These are phyloP conservation scores for Chaetomiaceae sp. DNA, from an alignment of 2,329 filamentous ascomycete species.

Conservation along the genomic window DNA sequence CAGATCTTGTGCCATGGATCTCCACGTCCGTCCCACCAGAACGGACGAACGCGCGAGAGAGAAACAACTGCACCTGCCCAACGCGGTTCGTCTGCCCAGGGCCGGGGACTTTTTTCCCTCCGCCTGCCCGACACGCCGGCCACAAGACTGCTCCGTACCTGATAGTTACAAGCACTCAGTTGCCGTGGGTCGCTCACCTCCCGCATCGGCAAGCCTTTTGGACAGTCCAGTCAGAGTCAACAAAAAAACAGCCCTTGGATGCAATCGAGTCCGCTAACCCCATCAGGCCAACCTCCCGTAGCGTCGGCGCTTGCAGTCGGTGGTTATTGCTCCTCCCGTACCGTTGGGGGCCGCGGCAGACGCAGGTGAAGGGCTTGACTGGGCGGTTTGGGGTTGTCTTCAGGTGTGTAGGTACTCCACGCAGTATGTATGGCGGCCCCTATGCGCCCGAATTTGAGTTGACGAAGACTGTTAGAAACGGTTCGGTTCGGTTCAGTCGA, in stretches of 20 bases:
- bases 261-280: neutral
- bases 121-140: neutral
- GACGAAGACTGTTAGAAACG: no score
- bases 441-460: no score
- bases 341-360: neutral
- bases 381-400: no score
- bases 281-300: slow-evolving; percentile 11
- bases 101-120: neutral
- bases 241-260: slow-evolving; percentile 10
- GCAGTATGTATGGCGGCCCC: no score
- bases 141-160: neutral
- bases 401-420: no score
- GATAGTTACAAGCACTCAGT: neutral
- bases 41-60: neutral
- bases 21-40: slow-evolving; percentile 6
- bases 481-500: no score
- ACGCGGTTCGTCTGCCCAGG: slow-evolving; percentile 1
- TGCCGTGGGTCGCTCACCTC: no score
- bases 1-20: slow-evolving; percentile 12
- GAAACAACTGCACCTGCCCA: no score
- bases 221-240: neutral
- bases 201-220: neutral
- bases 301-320: slow-evolving; percentile 15
- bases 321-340: slow-evolving; percentile 11
- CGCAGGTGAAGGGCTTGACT: no score